phyloP scores from a whole-genome alignment of 129 eudicot species.

The Artemisia argyi region DNA sequence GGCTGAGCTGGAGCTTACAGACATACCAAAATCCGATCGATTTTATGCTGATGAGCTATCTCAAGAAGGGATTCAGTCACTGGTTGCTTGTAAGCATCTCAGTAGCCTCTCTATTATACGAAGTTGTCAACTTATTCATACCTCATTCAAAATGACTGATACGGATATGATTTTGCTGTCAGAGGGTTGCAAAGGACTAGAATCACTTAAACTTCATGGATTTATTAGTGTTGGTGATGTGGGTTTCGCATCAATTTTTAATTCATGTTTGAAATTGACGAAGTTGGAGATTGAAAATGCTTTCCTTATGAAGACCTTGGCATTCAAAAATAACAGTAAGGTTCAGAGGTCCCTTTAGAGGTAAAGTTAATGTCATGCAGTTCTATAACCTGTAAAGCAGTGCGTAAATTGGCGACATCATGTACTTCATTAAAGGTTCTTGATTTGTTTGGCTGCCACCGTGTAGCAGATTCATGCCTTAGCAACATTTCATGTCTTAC shows the following conservation, averaged over 20 bases:
- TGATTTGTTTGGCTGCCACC: conserved; percentile 50
- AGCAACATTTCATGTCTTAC: conserved; percentile 31
- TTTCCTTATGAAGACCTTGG: conserved; percentile 42
- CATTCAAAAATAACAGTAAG: conserved; percentile 43
- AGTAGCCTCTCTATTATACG: conserved; percentile 55
- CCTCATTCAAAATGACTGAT: conserved; percentile 46
- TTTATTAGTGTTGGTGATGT: conserved; percentile 63
- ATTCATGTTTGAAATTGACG: conserved; percentile 42
- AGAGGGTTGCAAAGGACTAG: conserved; percentile 49
- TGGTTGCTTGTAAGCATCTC: conserved; percentile 42
- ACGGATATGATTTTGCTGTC: conserved; percentile 63
- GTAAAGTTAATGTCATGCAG: conserved; percentile 42
- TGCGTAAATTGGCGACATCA: conserved; percentile 36
- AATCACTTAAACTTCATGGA: conserved; percentile 57
- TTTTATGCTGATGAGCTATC: conserved; percentile 37
- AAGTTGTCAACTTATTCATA: conserved; percentile 23
- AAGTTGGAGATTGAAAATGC: conserved; percentile 60
- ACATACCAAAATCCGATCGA: conserved; percentile 41
- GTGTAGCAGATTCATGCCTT: conserved; percentile 55
- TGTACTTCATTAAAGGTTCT: conserved; percentile 40
- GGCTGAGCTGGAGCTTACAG: conserved; percentile 66
- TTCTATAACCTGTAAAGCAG: conserved; percentile 50
- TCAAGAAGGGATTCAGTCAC: conserved; percentile 45
- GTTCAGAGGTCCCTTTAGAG: conserved; percentile 46
- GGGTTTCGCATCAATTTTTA: conserved; percentile 54